These are phyloP conservation scores for Xerophyta viscosa DNA, from an alignment of 106 monocot species.

Conservation along the genomic window DNA sequence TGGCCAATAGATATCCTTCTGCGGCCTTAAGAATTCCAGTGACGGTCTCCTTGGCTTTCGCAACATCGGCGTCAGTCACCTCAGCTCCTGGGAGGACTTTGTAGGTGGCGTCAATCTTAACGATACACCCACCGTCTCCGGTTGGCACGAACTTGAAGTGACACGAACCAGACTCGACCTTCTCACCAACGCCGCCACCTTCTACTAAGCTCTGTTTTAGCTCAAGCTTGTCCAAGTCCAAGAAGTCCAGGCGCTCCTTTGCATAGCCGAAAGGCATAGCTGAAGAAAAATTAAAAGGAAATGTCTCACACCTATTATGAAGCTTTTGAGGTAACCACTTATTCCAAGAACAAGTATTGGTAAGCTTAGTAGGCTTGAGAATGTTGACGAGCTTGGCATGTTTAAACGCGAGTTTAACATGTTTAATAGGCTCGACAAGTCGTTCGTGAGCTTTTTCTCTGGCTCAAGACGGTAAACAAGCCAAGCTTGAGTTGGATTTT, in stretches of 20 bases:
- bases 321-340: too few relatives aligned
- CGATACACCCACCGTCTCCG: slow-evolving; percentile 13
- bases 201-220: slow-evolving; percentile 13
- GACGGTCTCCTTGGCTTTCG: slow-evolving; percentile 3
- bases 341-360: too few relatives aligned
- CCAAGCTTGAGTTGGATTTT: too few relatives aligned
- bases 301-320: too few relatives aligned
- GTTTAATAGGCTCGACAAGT: too few relatives aligned
- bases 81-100: slow-evolving; percentile 2
- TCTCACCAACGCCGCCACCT: slow-evolving; percentile 15
- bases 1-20: slow-evolving; percentile 7
- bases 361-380: too few relatives aligned
- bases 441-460: too few relatives aligned
- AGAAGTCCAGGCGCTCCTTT: slow-evolving; percentile 16
- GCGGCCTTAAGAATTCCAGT: slow-evolving; percentile 4
- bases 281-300: too few relatives aligned
- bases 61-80: neutral
- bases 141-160: slow-evolving; percentile 16
- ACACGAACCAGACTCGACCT: slow-evolving; percentile 3
- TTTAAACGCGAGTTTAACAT: too few relatives aligned
- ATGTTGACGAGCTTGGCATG: too few relatives aligned
- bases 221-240: slow-evolving; percentile 18
- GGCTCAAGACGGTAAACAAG: too few relatives aligned
- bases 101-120: slow-evolving; percentile 17
- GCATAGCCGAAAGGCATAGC: slow-evolving; percentile 9